A percentile compares a stretch with the other conserved stretches of the same genome.
These are phyloP conservation scores for Sarocladiaceae sp. DNA, from an alignment of 2,329 filamentous ascomycete genomes.

Conservation along the genomic window DNA sequence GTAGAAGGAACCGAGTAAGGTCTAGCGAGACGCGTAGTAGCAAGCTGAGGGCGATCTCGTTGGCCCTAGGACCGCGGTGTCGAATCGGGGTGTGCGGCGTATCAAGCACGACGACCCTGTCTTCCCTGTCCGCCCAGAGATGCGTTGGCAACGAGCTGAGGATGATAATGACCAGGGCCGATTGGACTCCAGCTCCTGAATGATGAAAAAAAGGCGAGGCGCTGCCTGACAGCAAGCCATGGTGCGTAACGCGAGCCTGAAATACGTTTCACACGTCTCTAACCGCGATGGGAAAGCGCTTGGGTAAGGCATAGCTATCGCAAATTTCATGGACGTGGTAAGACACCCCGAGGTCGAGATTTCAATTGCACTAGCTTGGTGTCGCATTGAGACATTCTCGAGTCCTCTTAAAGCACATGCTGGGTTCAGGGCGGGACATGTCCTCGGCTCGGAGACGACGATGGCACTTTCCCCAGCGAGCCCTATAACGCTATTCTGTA, in stretches of 20 bases:
- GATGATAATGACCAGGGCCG: no score
- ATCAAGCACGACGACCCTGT: not conserved
- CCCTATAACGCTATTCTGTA: not conserved
- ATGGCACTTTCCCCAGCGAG: no score
- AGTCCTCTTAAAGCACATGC: not conserved
- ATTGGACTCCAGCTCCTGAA: not conserved
- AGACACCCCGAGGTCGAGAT: no score
- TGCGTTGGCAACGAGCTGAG: not conserved
- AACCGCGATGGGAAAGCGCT: not conserved
- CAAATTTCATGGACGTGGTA: no score
- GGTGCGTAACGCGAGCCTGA: conserved; percentile 1
- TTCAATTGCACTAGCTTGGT: no score
- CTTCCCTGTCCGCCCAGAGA: not conserved
- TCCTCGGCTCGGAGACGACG: not conserved
- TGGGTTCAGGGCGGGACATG: no score
- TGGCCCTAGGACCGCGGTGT: conserved; percentile 5
- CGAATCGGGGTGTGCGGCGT: conserved; percentile 1
- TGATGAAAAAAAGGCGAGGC: conserved; percentile 1
- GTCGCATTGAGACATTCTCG: not conserved
- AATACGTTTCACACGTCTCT: conserved; percentile 3
- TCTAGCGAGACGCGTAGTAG: conserved; percentile 5
- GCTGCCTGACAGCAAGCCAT: not conserved
- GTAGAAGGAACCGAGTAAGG: conserved; percentile 3
- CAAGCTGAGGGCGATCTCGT: conserved; percentile 6
- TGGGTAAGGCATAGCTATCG: not conserved